Base-by-base conservation (phyloP, 1,284 basidiomycete species). In the Sporisorium graminicola region DNA sequence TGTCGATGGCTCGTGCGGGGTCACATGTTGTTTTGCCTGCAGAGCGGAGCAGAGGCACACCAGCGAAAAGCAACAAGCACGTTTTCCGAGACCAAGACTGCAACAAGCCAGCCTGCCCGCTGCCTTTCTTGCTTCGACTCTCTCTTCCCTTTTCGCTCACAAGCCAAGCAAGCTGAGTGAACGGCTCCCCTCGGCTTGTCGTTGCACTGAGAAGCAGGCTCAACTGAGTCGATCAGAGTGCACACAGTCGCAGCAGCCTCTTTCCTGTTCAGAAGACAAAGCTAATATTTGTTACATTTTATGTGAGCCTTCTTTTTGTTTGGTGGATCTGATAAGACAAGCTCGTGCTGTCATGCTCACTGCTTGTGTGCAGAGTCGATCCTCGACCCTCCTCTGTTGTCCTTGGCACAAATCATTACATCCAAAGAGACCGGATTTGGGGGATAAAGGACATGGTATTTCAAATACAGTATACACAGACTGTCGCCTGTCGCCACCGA, bases 1-100 rank as follows among this genome's bases (percentile, higher is more conserved):
- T 46, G 40, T 8, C 3, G 7, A n/a, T 68, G 55, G 58, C 59
- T 49, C 55, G 60, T 68, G 66, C 66, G 62, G 52, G 66, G 66
- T 68, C 66, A 68, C 66, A 68, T 68, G 66, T 50, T 37, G 35
- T 22, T 27, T 2, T 14, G 26, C 4, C 26, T 6, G 26, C 35
- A 24, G 5, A 24, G 35, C 51, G 13, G n/a, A n/a, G n/a, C n/a
- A n/a, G n/a, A n/a, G n/a, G n/a, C n/a, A n/a, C n/a, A n/a, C n/a
- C n/a, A n/a, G n/a, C n/a, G n/a, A n/a, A n/a, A n/a, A n/a, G n/a
- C n/a, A n/a, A n/a, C n/a, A n/a, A n/a, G n/a, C 33, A 27, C 8
- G 35, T 35, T 35, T 35, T 14, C 13, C 35, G 35, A 35, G 35
- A 24, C 20, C 51, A 22, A 40, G 22, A 40, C 51, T 26, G 10